Conservation (phyloP, 805 yeast genomes). For the Wickerhamiella sorbophila region DNA sequence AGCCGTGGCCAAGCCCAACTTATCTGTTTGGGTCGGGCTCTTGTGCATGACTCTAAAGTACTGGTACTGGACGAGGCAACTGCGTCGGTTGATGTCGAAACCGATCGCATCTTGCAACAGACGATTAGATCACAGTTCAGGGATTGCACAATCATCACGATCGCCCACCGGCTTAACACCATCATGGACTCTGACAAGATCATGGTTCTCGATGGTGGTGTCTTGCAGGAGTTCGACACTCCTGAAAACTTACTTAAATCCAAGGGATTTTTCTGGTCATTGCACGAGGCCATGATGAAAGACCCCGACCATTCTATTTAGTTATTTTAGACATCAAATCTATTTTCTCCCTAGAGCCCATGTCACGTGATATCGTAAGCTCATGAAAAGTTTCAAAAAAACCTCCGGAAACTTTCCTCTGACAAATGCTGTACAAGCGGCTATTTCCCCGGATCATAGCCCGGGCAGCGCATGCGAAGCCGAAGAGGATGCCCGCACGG, state of each 20-base stretch:
- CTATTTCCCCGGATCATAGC: not conserved
- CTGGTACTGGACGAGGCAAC: constrained; percentile 68
- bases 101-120: constrained; percentile 56
- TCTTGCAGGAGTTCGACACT: constrained; percentile 48
- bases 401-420: not conserved
- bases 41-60: constrained; percentile 49
- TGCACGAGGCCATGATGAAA: constrained; percentile 2
- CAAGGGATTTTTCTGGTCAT: constrained; percentile 23
- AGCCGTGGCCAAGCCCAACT: constrained; percentile 76
- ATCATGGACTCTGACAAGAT: constrained; percentile 55
- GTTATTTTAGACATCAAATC: not conserved
- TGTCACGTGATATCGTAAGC: not conserved
- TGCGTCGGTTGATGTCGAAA: constrained; percentile 51
- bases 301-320: not conserved
- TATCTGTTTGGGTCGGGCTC: constrained; percentile 63
- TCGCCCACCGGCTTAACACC: constrained; percentile 66
- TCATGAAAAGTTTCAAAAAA: not conserved
- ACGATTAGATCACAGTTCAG: constrained; percentile 50
- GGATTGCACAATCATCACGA: constrained; percentile 59
- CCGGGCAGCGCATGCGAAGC: not conserved
- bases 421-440: not conserved
- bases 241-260: constrained; percentile 47
- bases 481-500: constrained; percentile 1
- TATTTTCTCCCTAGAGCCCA: not conserved
- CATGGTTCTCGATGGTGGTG: constrained; percentile 31